Evolutionary conservation across 139 green algal species (phyloP).

Genomic region (Dunaliella sp.): DNA sequence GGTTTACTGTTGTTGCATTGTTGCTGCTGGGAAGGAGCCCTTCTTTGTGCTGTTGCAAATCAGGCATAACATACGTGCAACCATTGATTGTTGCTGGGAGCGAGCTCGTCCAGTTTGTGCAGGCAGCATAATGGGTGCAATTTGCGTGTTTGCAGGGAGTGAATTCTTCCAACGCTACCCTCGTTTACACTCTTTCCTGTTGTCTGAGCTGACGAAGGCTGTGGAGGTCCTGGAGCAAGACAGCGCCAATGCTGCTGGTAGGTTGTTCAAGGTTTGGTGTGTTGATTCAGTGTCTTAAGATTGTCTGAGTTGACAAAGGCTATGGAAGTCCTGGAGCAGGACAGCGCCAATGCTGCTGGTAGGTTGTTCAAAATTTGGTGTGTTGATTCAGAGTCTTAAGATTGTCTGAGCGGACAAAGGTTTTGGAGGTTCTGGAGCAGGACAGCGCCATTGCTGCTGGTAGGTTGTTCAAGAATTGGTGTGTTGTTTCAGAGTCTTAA

Average conservation of each 20-base stretch:
- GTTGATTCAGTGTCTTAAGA: no score
- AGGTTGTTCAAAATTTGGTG: not conserved
- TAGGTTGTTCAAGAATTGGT: not conserved
- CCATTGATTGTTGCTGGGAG: no score
- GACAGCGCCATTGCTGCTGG: conserved; percentile 1
- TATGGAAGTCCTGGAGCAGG: conserved; percentile 24
- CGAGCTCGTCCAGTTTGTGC: no score
- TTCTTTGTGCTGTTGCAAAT: no score
- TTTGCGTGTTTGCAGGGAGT: conserved; percentile 22
- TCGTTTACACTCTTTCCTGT: conserved; percentile 77
- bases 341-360: not conserved
- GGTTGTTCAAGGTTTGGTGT: no score
- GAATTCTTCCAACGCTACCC: conserved; percentile 89
- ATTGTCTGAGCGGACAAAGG: not conserved
- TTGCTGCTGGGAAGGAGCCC: no score
- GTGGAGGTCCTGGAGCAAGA: conserved; percentile 26
- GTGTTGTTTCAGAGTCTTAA: not conserved
- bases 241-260: not conserved
- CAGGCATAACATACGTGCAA: no score
- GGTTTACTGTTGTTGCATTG: no score
- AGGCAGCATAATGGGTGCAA: no score
- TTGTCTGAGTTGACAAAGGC: conserved; percentile 51
- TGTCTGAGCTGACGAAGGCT: conserved; percentile 50
- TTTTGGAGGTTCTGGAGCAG: conserved; percentile 27
- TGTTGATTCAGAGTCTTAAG: not conserved